Percentiles rank a stretch among this genome's conserved stretches.
Evolutionary conservation across 176 grass and related monocot species (phyloP).

Genomic region (Pontederia paniculata): DNA sequence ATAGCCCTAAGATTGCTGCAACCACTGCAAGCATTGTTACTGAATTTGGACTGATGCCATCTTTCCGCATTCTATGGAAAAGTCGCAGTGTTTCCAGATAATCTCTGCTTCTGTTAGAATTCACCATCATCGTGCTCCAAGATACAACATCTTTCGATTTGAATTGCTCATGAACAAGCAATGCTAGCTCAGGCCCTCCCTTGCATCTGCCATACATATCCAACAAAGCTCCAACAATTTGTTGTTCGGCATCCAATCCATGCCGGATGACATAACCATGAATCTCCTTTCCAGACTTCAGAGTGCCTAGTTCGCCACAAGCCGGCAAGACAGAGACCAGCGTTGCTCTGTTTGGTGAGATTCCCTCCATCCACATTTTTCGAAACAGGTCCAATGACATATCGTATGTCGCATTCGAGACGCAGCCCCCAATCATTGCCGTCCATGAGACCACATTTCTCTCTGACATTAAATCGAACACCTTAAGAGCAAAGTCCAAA

Average conservation of each 20-base stretch:
- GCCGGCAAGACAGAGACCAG: constrained; percentile 8
- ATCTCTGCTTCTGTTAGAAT: background rate
- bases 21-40: constrained; percentile 9
- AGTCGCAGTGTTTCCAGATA: background rate
- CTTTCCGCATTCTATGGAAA: constrained; percentile 8
- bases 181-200: background rate
- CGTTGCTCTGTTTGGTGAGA: constrained; percentile 6
- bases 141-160: constrained; percentile 1
- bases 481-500: no score
- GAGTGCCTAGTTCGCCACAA: constrained; percentile 10
- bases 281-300: background rate
- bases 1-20: constrained; percentile 4
- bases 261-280: constrained; percentile 3
- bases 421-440: background rate
- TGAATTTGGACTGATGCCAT: constrained; percentile 1
- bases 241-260: constrained; percentile 1
- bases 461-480: no score
- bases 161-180: constrained; percentile 1
- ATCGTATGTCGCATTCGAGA: background rate
- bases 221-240: constrained; percentile 11
- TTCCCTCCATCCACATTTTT: constrained; percentile 1
- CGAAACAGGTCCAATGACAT: background rate
- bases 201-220: constrained; percentile 8
- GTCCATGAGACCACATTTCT: no score
- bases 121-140: constrained; percentile 6